Base-by-base conservation (phyloP, 2,329 filamentous ascomycete genomes). In the Xylaria sp. region DNA sequence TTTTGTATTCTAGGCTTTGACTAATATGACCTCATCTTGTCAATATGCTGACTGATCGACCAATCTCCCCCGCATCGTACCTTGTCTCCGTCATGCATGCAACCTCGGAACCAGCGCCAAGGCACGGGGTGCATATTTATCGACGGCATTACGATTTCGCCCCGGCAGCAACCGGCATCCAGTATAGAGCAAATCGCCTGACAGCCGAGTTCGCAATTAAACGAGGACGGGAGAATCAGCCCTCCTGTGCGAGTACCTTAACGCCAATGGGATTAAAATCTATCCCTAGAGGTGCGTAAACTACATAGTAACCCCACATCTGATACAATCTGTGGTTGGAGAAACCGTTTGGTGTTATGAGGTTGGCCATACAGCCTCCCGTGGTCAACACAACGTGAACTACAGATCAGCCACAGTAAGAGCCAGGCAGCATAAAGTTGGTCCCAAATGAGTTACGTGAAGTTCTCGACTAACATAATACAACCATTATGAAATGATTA, bases 131-230 rank as follows among this genome's bases (percentile, higher is more conserved):
- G 57, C 50, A 58, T 60, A 32, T 48, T 42, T 50, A 23, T 16
- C 21, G 27, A 27, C 21, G 35, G 23, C 47, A 48, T 42, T 50
- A 21, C 40, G 40, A 58, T 40, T 21, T 32, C 10, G 21, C 55
- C 66, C 48, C 65, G 47, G 55, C 61, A 51, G 37, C 51, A 35
- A 35, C 54, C 37, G 25, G 5, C 55, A 51, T 50, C 32, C 35
- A 57, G 23, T n/a, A 60, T 53, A 13, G 47, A 60, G 44, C n/a
- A 60, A 60, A 68, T 68, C 47, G 37, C n/a, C 40, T 1, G n/a
- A n/a, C 1, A 18, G 27, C 23, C 18, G 10, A 21, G 9, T 42
- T 37, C 42, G 53, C 13, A 32, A 42, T 53, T 44, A 32, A 47
- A 16, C 25, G 21, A 12, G 42, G 2, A 13, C 23, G 5, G 12